Evolutionary conservation across 148 eudicot species (phyloP).

Genomic region (Euryodendron excelsum): DNA sequence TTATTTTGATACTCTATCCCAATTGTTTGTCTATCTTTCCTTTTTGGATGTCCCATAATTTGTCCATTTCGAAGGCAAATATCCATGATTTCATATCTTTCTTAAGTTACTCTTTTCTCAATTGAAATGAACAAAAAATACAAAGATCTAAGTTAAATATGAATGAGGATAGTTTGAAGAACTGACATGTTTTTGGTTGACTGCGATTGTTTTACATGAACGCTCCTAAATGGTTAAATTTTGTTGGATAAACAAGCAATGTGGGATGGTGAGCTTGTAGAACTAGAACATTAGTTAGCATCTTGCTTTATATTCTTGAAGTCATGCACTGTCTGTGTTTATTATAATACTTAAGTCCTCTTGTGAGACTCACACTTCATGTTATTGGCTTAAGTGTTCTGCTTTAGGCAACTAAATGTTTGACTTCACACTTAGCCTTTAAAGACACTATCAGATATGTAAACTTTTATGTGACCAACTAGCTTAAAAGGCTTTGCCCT

Average conservation of each 20-base stretch:
- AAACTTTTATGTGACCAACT: not conserved
- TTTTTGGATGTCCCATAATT: not conserved
- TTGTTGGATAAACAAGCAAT: conserved; percentile 1
- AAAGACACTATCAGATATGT: not conserved
- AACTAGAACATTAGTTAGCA: not conserved
- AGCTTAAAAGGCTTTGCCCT: not conserved
- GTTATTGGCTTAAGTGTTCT: not conserved
- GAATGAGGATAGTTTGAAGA: not conserved
- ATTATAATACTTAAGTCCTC: not conserved
- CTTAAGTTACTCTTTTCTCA: not conserved
- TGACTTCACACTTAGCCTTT: not conserved
- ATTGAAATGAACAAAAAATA: not conserved
- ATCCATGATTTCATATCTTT: not conserved
- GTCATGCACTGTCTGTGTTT: not conserved
- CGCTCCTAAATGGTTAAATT: not conserved
- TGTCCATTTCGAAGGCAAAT: not conserved
- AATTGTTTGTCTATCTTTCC: not conserved
- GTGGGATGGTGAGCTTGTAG: not conserved
- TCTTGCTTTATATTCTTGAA: not conserved
- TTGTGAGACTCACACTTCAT: not conserved
- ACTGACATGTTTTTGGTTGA: not conserved
- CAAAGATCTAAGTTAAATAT: not conserved
- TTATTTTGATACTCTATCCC: not conserved
- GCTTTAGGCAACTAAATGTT: not conserved
- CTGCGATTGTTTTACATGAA: not conserved